Evolutionary conservation across 257 asterid genomes (phyloP).

Genomic region (Thymus quinquecostatus): DNA sequence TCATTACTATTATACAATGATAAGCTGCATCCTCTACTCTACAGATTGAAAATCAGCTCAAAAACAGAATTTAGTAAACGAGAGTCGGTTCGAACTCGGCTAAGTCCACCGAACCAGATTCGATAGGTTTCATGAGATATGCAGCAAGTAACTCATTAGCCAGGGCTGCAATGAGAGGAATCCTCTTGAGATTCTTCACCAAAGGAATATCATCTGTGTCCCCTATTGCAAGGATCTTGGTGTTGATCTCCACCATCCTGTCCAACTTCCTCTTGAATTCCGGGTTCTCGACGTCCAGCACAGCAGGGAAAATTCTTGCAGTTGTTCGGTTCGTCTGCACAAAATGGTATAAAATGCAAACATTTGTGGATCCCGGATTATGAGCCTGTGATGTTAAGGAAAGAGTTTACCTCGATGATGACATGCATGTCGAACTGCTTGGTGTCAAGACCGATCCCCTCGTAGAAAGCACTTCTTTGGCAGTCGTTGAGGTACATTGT

Average conservation of each 20-base stretch:
- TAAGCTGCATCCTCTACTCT: conserved; percentile 31
- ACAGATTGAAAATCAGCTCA: conserved; percentile 4
- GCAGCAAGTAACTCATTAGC: conserved; percentile 85
- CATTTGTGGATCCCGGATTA: neutral
- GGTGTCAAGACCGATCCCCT: conserved; percentile 93
- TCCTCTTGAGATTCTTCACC: conserved; percentile 88
- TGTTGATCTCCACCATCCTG: conserved; percentile 85
- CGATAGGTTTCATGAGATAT: conserved; percentile 94
- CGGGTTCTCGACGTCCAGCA: conserved; percentile 90
- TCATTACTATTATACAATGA: conserved; percentile 32
- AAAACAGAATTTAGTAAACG: conserved; percentile 43
- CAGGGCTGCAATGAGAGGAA: conserved; percentile 84
- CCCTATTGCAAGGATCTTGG: conserved; percentile 66
- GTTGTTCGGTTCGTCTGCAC: conserved; percentile 90
- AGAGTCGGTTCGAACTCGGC: conserved; percentile 88
- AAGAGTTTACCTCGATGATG: conserved; percentile 75
- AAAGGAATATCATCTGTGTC: conserved; percentile 64
- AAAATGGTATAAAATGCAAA: neutral
- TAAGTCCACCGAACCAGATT: conserved; percentile 90
- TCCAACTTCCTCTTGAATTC: conserved; percentile 95
- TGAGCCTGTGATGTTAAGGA: neutral
- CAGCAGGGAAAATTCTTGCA: conserved; percentile 96
- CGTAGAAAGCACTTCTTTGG: conserved; percentile 84
- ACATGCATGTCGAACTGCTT: conserved; percentile 98
- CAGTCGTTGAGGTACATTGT: conserved; percentile 93